Base-by-base conservation (phyloP, 1,139 yeast species). In the Saccharomyces hybrid region DNA sequence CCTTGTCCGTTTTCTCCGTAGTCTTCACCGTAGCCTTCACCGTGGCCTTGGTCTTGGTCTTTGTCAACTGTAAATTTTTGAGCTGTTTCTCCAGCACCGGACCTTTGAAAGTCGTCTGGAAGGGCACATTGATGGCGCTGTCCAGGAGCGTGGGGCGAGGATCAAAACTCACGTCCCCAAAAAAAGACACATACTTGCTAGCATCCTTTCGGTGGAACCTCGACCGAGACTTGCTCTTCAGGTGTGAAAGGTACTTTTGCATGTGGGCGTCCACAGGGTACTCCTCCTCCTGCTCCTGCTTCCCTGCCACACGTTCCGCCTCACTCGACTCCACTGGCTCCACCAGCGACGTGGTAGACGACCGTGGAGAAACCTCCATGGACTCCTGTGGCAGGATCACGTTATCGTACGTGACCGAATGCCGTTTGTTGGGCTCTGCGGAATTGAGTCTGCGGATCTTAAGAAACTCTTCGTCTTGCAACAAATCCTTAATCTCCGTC, bases 391-490 rank as follows among this genome's bases (percentile, higher is more conserved):
- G 42, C 34, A 51, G 32, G 16, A 51, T 47, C 16, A 51, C 53
- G 9, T 49, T 51, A 23, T 51, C 50, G 41, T 56, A 52, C 30
- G 59, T 54, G 14, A 62, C 58, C 23, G 50, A 54, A 31, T 59
- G 59, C 32, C 57, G 52, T 13, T 52, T 54, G 27, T 49, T 47
- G 32, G 55, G 52, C 11, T 57, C 61, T 5, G 52, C 50, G 2
- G 64, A 60, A 53, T 65, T 66, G 50, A 65, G 54, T 55, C 56
- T 57, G 51, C 59, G 61, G 41, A 66, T 63, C 52, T 62, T 56
- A 23, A 62, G 49, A 51, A 64, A 66, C 38, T 61, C 58, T 50
- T 64, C 63, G 50, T 64, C 63, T 42, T 61, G 53, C 32, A 63
- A 52, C 25, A 66, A 52, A 30, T 61, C 59, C 28, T 50, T 41